Evolutionary conservation across 768 basidiomycete genomes (phyloP).

Genomic region (Mycena chlorophos): DNA sequence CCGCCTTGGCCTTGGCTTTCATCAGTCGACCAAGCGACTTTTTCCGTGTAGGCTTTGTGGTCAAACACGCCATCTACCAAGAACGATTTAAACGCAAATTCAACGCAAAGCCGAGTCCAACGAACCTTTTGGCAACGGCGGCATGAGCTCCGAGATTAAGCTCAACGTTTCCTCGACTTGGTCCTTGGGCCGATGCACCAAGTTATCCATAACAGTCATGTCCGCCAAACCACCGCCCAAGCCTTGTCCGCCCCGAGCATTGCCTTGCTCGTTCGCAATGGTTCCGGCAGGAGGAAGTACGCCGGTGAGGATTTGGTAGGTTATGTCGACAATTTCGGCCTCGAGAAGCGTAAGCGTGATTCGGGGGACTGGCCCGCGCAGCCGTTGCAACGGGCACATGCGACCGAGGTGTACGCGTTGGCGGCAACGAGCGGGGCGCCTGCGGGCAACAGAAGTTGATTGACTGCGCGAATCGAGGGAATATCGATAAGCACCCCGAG

Average conservation of each 20-base stretch:
- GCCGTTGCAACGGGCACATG: constrained; percentile 87
- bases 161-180: constrained; percentile 93
- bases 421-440: constrained; percentile 84
- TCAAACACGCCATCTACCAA: constrained; percentile 92
- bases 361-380: constrained; percentile 82
- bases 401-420: constrained; percentile 83
- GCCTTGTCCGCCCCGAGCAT: constrained; percentile 66
- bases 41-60: constrained; percentile 81
- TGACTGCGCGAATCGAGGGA: constrained; percentile 79
- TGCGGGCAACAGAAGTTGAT: constrained; percentile 79
- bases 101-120: constrained; percentile 4
- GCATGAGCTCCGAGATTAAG: constrained; percentile 87
- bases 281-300: constrained; percentile 73
- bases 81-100: constrained; percentile 4
- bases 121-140: constrained; percentile 87
- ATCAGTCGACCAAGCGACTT: constrained; percentile 74
- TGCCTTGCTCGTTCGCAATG: constrained; percentile 60
- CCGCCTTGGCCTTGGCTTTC: constrained; percentile 82
- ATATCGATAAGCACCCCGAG: constrained; percentile 84
- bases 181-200: constrained; percentile 95
- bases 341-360: constrained; percentile 86
- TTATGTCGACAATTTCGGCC: constrained; percentile 87
- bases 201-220: constrained; percentile 97
- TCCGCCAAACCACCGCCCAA: constrained; percentile 88
- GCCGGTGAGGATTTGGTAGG: constrained; percentile 95